A percentile compares a stretch with the other conserved stretches of the same genome.
phyloP scores from a whole-genome alignment of 2,329 filamentous ascomycete genomes.

The Pseudogymnoascus sp. region DNA sequence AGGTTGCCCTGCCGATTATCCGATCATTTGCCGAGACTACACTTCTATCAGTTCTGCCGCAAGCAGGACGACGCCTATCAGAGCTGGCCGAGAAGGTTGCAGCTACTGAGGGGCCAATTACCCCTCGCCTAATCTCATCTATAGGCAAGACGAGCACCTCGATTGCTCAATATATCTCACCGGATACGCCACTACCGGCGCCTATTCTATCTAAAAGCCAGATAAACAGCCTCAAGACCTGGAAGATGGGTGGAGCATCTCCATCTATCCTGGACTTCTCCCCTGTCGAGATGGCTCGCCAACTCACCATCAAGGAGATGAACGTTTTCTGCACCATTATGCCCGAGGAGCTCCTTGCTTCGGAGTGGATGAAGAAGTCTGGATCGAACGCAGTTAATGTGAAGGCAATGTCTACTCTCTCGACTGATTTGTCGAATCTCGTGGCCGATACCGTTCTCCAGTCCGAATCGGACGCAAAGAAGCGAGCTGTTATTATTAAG shows the following conservation, averaged over 20 bases:
- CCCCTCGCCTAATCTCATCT: conserved; percentile 75
- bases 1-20: conserved; percentile 67
- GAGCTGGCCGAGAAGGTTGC: conserved; percentile 76
- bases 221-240: conserved; percentile 60
- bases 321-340: conserved; percentile 84
- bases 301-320: conserved; percentile 89
- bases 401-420: conserved; percentile 85
- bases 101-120: conserved; percentile 62
- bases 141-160: conserved; percentile 83
- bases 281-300: conserved; percentile 79
- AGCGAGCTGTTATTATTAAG: conserved; percentile 82
- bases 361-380: conserved; percentile 88
- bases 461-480: conserved; percentile 75
- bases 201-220: conserved; percentile 70
- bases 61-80: conserved; percentile 69
- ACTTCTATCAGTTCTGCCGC: conserved; percentile 61
- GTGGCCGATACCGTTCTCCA: conserved; percentile 89
- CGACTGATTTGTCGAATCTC: conserved; percentile 85
- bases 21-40: conserved; percentile 70
- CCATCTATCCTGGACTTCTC: conserved; percentile 86
- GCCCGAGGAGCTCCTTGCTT: conserved; percentile 82
- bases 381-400: conserved; percentile 79
- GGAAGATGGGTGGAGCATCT: conserved; percentile 62
- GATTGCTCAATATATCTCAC: conserved; percentile 60
- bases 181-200: conserved; percentile 64